Base-by-base conservation (phyloP, 2,329 filamentous ascomycete species). In the Teratosphaeria viscida region DNA sequence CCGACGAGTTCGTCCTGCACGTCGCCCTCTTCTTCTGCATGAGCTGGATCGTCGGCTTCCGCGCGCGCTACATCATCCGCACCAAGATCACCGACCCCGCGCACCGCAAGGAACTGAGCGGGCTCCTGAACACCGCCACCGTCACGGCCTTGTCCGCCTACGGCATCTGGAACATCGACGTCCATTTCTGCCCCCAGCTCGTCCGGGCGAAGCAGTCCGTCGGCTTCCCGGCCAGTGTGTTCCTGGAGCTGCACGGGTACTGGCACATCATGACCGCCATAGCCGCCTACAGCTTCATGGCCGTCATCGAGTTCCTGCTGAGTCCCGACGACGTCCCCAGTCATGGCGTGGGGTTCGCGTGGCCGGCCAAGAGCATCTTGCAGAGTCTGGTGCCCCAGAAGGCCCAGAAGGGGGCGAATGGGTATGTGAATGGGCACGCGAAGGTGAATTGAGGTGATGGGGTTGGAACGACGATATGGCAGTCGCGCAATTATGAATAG, bases 91-190 rank as follows among this genome's bases (percentile, higher is more conserved):
- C 58, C n/a, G 61, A 66, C 19, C 52, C 61, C 47, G 55, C 57
- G 16, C 60, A 67, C 27, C 59, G 62, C 12, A 58, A 57, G 23
- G 59, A 65, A 54, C 71, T 92, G 23, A 78, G 82, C 3, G 52
- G 56, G 12, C 54, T 68, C 23, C 56, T 65, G 43, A 63, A 56
- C 3, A 61, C 65, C 16, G 66, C 61, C 2, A 59, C 56, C 26
- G 26, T 35, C n/a, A 58, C 54, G 8, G 63, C 63, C 1, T 32
- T 68, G 16, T 52, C 60, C 0, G 89, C 88, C 0, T 95, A 90
- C 68, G 76, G 79, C 4, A 81, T 94, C 59, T 95, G 90, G 90
- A 85, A 83, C 60, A 69, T 94, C 57, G 90, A 95, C 70, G 92
- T 89, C 62, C 75, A 81, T n/a, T 88, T 85, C 71, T 95, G 90